Evolutionary conservation across 2,329 filamentous ascomycete species (phyloP), one percentile per base, ranked within the genome.

Genomic region (Paraconiothyrium sp.): DNA sequence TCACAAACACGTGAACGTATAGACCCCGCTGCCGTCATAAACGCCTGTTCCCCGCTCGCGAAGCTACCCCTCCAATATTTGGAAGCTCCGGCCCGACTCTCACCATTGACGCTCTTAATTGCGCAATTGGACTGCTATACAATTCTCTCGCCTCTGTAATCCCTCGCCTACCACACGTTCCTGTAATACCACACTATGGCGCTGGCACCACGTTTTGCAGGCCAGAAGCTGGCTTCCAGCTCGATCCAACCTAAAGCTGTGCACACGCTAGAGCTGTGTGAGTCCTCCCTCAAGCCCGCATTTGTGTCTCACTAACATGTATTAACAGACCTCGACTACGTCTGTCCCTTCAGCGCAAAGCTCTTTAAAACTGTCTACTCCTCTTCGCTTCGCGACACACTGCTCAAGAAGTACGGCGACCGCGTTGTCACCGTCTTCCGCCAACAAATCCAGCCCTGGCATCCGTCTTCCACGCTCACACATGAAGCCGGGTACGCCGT

Each of bases 371-470:
- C 91, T 2, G 81, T 97, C 70, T 89, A 90, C 79, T 82, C 79
- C 27, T 62, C 69, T 60, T 80, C 83, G 34, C 86, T 97, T 61
- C 83, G 87, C 62, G 90, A 92, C 0, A 77, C 87, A 51, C 84
- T 97, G 69, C 76, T 88, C 51, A 83, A 94, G 67, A 83, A 85
- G 63, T 89, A 91, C 66, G 70, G 81, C 27, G 84, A 82, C 62
- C 85, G 84, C 63, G 81, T 97, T 2, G 85, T 91, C 70, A 84
- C 97, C 69, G 87, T 98, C 73, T 92, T 97, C 84, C 90, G 94
- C 54, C 94, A 94, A 77, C 93, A 97, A 77, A 88, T 97, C 72
- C 93, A 97, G 82, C 93, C 93, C 14, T 97, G 94, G 94, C 94
- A 98, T 81, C 94, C 94, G 1, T 93, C 91, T 22, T 93, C 76